phyloP scores from a whole-genome alignment of 2,329 filamentous ascomycete genomes.

The Parafenestella ontariensis region DNA sequence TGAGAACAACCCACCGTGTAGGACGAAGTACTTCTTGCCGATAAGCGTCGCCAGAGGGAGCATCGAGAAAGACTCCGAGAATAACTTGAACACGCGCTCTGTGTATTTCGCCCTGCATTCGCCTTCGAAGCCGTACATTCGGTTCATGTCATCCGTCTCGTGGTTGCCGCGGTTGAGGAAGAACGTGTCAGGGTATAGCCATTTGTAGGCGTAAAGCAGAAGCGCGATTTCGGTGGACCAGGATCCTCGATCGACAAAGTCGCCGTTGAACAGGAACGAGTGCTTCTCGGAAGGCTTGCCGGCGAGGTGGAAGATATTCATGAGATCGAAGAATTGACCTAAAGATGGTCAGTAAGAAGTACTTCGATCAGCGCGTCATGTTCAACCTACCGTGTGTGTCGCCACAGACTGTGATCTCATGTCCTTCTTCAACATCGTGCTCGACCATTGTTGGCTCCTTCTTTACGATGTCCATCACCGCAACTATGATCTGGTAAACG shows the following conservation, averaged over 20 bases:
- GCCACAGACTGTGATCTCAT: constrained; percentile 90
- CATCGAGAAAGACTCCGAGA: constrained; percentile 97
- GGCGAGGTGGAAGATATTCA: constrained; percentile 94
- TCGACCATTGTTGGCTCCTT: constrained; percentile 98
- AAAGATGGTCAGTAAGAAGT: constrained; percentile 20
- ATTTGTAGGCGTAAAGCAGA: constrained; percentile 95
- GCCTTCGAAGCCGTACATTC: constrained; percentile 96
- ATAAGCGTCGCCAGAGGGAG: constrained; percentile 91
- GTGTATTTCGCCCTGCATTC: constrained; percentile 99
- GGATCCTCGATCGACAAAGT: constrained; percentile 96
- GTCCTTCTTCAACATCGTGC: constrained; percentile 77
- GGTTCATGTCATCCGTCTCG: constrained; percentile 99
- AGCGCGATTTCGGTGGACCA: constrained; percentile 98
- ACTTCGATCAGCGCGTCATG: not conserved
- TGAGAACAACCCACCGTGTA: constrained; percentile 95
- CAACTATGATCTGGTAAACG: constrained; percentile 93
- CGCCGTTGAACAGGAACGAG: constrained; percentile 96
- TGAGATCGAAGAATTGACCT: constrained; percentile 97
- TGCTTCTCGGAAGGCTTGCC: constrained; percentile 85
- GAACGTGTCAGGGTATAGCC: constrained; percentile 84
- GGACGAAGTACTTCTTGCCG: constrained; percentile 86
- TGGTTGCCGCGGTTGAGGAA: constrained; percentile 98
- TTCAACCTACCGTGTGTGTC: constrained; percentile 83
- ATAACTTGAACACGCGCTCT: constrained; percentile 93
- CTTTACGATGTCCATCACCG: constrained; percentile 87